Percentiles rank a stretch among this genome's conserved stretches.
These are phyloP conservation scores for Candida pseudocylindracea DNA, from an alignment of 1,139 yeast species.

Conservation along the genomic window DNA sequence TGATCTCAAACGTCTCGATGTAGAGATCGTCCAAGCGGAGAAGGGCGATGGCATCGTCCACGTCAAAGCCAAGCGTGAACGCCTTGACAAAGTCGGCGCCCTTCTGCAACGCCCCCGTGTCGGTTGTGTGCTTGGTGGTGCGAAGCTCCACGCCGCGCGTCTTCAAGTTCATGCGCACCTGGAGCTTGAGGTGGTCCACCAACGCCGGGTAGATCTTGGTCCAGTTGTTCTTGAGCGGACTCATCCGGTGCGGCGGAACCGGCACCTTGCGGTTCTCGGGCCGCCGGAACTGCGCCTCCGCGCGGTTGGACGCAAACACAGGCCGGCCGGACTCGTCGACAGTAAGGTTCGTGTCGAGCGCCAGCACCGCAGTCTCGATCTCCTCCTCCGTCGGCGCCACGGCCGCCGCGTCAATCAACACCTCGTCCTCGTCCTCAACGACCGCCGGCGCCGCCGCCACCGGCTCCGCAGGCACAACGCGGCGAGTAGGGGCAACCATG, in stretches of 20 bases:
- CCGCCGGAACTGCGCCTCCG: conserved; percentile 47
- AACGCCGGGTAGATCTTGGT: conserved; percentile 85
- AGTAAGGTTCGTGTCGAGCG: conserved; percentile 15
- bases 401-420: conserved; percentile 37
- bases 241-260: conserved; percentile 93
- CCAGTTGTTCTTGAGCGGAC: conserved; percentile 82
- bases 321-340: conserved; percentile 85
- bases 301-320: conserved; percentile 55
- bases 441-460: conserved; percentile 60
- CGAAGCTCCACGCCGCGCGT: conserved; percentile 72
- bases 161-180: conserved; percentile 84
- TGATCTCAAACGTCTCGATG: conserved; percentile 89
- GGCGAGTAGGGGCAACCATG: background rate
- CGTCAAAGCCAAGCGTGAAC: conserved; percentile 85
- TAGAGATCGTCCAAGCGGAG: conserved; percentile 86
- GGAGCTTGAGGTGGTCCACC: conserved; percentile 83
- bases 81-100: conserved; percentile 96
- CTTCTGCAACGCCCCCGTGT: conserved; percentile 86
- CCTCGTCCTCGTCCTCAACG: conserved; percentile 29
- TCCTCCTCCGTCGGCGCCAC: conserved; percentile 4
- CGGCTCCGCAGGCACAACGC: background rate
- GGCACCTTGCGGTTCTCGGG: conserved; percentile 73
- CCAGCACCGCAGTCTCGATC: conserved; percentile 10
- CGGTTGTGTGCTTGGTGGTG: conserved; percentile 62
- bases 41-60: conserved; percentile 91